Evolutionary conservation across 83 land plant genomes (phyloP), one percentile per base, ranked within the genome.

Genomic region (Diphasiastrum complanatum): DNA sequence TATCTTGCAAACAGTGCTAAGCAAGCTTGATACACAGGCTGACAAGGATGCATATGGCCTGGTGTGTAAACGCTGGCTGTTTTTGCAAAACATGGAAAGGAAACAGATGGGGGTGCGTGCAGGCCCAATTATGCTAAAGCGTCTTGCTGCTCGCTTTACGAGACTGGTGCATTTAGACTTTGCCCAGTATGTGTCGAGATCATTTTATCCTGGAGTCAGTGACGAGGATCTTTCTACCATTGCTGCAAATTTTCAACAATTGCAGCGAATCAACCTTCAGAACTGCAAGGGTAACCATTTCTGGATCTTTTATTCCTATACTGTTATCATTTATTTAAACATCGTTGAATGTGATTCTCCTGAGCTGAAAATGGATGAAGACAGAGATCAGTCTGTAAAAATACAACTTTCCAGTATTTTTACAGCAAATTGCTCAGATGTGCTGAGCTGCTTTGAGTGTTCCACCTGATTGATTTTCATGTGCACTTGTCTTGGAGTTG

Each of bases 281-380:
- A 69, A 80, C 43, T 91, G 97, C 65, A 87, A 82, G 80, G 87
- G 97, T 91, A n/a, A n/a, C n/a, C n/a, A n/a, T n/a, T n/a, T n/a
- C n/a, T n/a, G n/a, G n/a, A n/a, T n/a, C n/a, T n/a, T n/a, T n/a
- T n/a, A n/a, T n/a, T n/a, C n/a, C n/a, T n/a, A n/a, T n/a, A n/a
- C n/a, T n/a, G n/a, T n/a, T n/a, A n/a, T n/a, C n/a, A n/a, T n/a
- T n/a, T n/a, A n/a, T n/a, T n/a, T n/a, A n/a, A n/a, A n/a, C n/a
- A n/a, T n/a, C n/a, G n/a, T n/a, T n/a, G n/a, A n/a, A n/a, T n/a
- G n/a, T n/a, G n/a, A n/a, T n/a, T n/a, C n/a, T n/a, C n/a, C n/a
- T n/a, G n/a, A n/a, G n/a, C n/a, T n/a, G n/a, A n/a, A n/a, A n/a
- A n/a, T n/a, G n/a, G n/a, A n/a, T n/a, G n/a, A n/a, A n/a, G n/a